Evolutionary conservation across 2,329 filamentous ascomycete species (phyloP), one percentile per base, ranked within the genome.

Genomic region (Alternaria hordeiaustralica): DNA sequence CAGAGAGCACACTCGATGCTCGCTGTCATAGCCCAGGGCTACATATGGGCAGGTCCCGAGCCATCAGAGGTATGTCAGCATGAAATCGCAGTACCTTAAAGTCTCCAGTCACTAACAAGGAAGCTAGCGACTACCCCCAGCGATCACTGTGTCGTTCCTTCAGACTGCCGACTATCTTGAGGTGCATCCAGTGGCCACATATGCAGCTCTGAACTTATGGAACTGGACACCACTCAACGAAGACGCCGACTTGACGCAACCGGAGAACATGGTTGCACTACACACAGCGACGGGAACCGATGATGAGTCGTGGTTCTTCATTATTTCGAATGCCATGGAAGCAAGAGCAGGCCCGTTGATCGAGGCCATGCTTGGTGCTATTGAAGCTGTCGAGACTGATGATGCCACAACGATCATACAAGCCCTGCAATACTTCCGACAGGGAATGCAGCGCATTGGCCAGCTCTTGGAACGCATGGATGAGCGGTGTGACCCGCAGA

Each of bases 41-140:
- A 95, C 76, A 88, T 96, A 13, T 96, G 93, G 93, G 90, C 91
- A 51, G 91, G 90, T 6, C 86, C 90, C 21, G 85, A 83, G 57
- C 89, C 92, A 9, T 85, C 87, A 64, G 89, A 94, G 81, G 92
- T 93, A 72, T 25, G 28, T n/a, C 2, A 71, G 43, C 18, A 36
- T 43, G 2, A n/a, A 3, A 11, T 15, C 26, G 26, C 2, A 15
- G 9, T 10, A 12, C n/a, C 25, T 2, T 50, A 5, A 30, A 20
- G 44, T 23, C 2, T 26, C 12, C 6, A 28, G 33, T 45, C 56
- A 21, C 66, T 76, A 20, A 75, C 33, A 20, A 23, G 18, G 25
- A 4, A 12, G 13, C 23, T 25, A 79, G 75, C 66, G 69, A 28
- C 61, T 79, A 21, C 77, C 77, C 23, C 71, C 76, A 43, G 67